Conservation (phyloP, 257 asterid genomes). For the Petunia secreta region DNA sequence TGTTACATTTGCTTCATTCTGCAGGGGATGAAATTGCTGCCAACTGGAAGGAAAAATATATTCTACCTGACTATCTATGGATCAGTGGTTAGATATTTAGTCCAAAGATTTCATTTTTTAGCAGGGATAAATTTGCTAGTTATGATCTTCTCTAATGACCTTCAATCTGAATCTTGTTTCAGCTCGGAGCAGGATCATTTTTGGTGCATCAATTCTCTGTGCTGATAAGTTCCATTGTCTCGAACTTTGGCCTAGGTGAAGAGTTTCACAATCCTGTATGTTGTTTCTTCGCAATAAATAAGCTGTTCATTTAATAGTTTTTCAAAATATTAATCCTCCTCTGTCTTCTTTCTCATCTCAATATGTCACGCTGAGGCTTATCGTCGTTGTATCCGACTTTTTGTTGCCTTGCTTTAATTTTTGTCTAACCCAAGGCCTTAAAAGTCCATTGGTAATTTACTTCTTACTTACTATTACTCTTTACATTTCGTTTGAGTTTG, state of each 20-base stretch:
- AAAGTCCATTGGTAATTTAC: not conserved
- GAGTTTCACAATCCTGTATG: slow-evolving; percentile 96
- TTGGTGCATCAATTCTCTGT: slow-evolving; percentile 64
- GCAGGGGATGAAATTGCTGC: slow-evolving; percentile 94
- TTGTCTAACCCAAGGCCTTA: not conserved
- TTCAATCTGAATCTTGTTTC: slow-evolving; percentile 41
- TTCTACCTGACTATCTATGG: slow-evolving; percentile 82
- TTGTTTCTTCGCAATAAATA: slow-evolving; percentile 19
- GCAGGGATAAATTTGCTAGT: not conserved
- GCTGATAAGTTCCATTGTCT: slow-evolving; percentile 66
- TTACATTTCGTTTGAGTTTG: not conserved
- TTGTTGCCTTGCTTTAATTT: slow-evolving; percentile 6
- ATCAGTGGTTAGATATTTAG: slow-evolving; percentile 58
- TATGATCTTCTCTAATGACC: slow-evolving; percentile 13
- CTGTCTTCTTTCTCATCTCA: not conserved
- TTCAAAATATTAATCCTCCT: not conserved
- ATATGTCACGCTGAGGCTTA: not conserved
- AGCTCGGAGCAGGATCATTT: slow-evolving; percentile 94
- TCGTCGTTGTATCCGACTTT: not conserved
- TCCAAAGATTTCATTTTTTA: not conserved
- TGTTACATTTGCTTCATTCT: slow-evolving; percentile 30
- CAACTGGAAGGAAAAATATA: slow-evolving; percentile 80
- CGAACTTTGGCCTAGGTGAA: slow-evolving; percentile 75
- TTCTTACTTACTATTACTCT: not conserved
- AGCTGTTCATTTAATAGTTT: slow-evolving; percentile 9